Base-by-base conservation (phyloP, 768 basidiomycete species). In the Gloeophyllum trabeum region DNA sequence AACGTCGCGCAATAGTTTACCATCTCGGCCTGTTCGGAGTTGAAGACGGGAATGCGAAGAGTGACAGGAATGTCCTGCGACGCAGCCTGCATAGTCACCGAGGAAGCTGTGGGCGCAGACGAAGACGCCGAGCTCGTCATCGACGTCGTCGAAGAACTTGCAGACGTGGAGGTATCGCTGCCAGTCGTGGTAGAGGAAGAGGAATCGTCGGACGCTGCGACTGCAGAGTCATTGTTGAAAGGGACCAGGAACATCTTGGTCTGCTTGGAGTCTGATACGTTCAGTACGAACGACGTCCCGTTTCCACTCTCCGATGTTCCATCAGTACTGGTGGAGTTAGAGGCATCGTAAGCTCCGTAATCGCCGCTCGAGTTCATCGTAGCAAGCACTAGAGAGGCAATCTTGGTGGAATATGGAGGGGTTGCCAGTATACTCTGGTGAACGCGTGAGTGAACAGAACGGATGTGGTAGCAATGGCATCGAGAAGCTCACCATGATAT, bases 1-100 rank as follows among this genome's bases (percentile, higher is more conserved):
- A 71, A 83, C 4, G 79, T 83, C 4, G 72, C 75, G 46, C 82
- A 86, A 51, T 65, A 75, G 19, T 60, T 54, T 43, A 61, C 56
- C 50, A 63, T 60, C 19, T 51, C 40, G 0, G 64, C 70, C 7
- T 43, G 50, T 6, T 39, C 45, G 19, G 64, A 57, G 43, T 70
- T 58, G 46, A 67, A 69, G 42, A 78, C 58, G 3, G 64, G 59
- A 22, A 68, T 52, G 46, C 65, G 61, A 18, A 85, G 56, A 2
- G 53, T 56, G 23, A 80, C 75, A 12, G 48, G 50, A 45, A 53
- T 51, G 20, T 51, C 46, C n/a, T n/a, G n/a, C n/a, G n/a, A n/a
- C n/a, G n/a, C n/a, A n/a, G n/a, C n/a, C n/a, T n/a, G n/a, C n/a
- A n/a, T n/a, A n/a, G n/a, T n/a, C n/a, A n/a, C n/a, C n/a, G n/a